These are phyloP conservation scores for Leccinum boreale DNA, from an alignment of 768 basidiomycete genomes.

Conservation along the genomic window DNA sequence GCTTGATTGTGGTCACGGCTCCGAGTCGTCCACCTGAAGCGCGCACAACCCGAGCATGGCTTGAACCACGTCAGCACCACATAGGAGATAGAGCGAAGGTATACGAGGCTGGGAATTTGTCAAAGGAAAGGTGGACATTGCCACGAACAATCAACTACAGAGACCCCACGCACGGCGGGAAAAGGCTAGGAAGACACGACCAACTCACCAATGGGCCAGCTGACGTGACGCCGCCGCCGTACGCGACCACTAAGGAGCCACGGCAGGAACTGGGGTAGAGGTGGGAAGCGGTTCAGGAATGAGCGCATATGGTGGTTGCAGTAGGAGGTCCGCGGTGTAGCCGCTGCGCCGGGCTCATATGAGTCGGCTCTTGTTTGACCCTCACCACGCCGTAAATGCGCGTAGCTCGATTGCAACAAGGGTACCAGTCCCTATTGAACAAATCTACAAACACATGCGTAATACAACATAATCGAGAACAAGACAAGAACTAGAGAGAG, in stretches of 20 bases:
- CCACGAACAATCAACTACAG: background rate
- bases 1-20: constrained; percentile 5
- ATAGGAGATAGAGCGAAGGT: background rate
- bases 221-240: background rate
- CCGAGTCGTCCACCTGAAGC: background rate
- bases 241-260: constrained; percentile 14
- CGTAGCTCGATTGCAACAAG: constrained; percentile 3
- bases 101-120: background rate
- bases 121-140: background rate
- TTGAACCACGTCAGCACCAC: constrained; percentile 7
- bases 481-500: constrained; percentile 3
- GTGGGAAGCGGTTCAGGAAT: constrained; percentile 9
- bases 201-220: constrained; percentile 20
- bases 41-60: too few relatives aligned
- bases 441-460: constrained; percentile 13
- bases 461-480: constrained; percentile 7
- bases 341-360: too few relatives aligned
- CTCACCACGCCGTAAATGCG: background rate
- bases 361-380: background rate
- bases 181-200: background rate
- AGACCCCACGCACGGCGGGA: background rate
- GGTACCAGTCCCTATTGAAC: constrained; percentile 24
- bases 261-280: constrained; percentile 11
- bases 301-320: background rate
- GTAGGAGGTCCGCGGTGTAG: constrained; percentile 8